Conservation (phyloP, 352 stramenopile species). For the Phytophthora gonapodyides region DNA sequence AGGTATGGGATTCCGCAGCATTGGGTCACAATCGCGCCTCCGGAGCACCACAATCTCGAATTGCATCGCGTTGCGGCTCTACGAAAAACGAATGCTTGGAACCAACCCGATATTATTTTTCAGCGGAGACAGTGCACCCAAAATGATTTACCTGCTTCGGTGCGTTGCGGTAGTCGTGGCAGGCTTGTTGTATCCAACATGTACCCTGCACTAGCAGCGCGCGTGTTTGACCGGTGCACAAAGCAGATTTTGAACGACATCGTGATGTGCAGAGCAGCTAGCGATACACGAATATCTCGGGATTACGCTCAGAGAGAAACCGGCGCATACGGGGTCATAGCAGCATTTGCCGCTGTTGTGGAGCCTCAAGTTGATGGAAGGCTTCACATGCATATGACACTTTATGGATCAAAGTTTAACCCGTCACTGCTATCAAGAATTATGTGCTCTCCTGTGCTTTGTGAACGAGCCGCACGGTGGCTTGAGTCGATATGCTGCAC, state of each 20-base stretch:
- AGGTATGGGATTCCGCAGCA: constrained; percentile 1
- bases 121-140: no score
- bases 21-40: constrained; percentile 8
- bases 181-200: no score
- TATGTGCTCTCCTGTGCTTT: not conserved
- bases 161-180: no score
- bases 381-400: constrained; percentile 14
- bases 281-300: no score
- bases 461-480: not conserved
- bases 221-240: no score
- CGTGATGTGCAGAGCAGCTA: no score
- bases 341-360: constrained; percentile 18
- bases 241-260: no score
- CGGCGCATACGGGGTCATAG: constrained; percentile 18
- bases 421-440: constrained; percentile 3
- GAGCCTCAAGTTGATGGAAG: constrained; percentile 29
- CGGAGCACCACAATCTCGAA: constrained; percentile 10
- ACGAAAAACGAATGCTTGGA: not conserved
- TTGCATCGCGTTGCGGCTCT: constrained; percentile 3
- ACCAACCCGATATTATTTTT: no score
- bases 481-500: constrained; percentile 10
- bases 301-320: constrained; percentile 6
- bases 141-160: no score
- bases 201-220: no score
- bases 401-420: constrained; percentile 16